Conservation (phyloP, 2,329 filamentous ascomycete species). For the Apiospora pterosperma region DNA sequence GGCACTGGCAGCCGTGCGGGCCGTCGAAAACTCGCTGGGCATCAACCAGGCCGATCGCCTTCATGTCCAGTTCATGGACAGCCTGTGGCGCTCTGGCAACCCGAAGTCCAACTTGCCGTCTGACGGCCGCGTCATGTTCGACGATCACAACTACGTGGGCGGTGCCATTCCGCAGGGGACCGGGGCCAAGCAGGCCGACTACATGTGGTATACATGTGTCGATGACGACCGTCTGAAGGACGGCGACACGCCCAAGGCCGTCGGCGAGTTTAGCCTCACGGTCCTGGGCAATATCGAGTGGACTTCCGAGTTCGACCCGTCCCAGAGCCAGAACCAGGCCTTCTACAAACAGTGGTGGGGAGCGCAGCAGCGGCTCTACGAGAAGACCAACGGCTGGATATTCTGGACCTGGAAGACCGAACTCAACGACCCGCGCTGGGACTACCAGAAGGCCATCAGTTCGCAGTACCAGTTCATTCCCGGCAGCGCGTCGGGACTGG, state of each 20-base stretch:
- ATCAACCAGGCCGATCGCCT: conserved; percentile 33
- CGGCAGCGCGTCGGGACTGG: not conserved
- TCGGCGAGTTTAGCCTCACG: conserved; percentile 45
- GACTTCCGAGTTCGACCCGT: conserved; percentile 32
- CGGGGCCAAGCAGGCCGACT: conserved; percentile 35
- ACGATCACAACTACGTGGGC: conserved; percentile 48
- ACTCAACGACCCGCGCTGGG: conserved; percentile 38
- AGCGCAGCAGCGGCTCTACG: conserved; percentile 35
- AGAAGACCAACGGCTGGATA: conserved; percentile 43
- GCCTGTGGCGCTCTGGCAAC: conserved; percentile 42
- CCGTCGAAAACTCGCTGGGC: conserved; percentile 33
- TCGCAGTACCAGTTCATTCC: not conserved
- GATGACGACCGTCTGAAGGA: conserved; percentile 30
- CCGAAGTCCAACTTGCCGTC: conserved; percentile 35
- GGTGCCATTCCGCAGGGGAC: conserved; percentile 27
- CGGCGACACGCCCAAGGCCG: conserved; percentile 32
- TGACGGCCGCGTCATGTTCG: conserved; percentile 37
- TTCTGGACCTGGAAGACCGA: conserved; percentile 54
- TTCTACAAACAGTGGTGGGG: conserved; percentile 48
- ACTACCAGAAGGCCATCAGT: conserved; percentile 1
- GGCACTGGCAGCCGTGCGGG: conserved; percentile 37
- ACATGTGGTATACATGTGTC: conserved; percentile 38
- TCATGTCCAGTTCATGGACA: conserved; percentile 36
- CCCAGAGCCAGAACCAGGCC: conserved; percentile 15
- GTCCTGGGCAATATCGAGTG: conserved; percentile 35